Base-by-base conservation (phyloP, 2,329 filamentous ascomycete species). In the Remersonia thermophila region DNA sequence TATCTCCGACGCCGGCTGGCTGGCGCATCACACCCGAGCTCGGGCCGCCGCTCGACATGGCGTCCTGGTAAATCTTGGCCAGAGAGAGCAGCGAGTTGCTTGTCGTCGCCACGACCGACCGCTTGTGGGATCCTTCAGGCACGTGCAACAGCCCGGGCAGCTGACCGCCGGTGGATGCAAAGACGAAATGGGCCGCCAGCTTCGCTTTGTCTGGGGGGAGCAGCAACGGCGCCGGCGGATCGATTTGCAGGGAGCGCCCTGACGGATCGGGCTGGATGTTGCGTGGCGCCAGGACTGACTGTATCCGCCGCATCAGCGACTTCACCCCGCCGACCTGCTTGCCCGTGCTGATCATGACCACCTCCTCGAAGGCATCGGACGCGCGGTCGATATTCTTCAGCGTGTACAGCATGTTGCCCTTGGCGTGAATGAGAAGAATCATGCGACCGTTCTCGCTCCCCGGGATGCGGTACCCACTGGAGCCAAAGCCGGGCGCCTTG, bases 351-450 rank as follows among this genome's bases (percentile, higher is more conserved):
- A 98, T 89, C 36, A 95, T 61, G 3, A 98, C 85, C 0, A 87
- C 89, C 56, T 95, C 86, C 55, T 98, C 91, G 49, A 98, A 98
- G 3, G 91, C 85, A 48, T 77, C 74, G 1, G 89, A 86, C 29
- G 91, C 91, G 28, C 70, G 74, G 27, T 70, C 66, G 45, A 91
- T 82, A 46, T 95, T 80, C 31, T 89, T 89, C 20, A 93, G 63
- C 17, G 83, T 77, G 58, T 98, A 98, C 2, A 96, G 68, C 80
- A 96, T 93, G 44, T 96, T 96, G n/a, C 89, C 91, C 58, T 96
- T 98, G 14, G 89, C 87, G 59, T 98, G 91, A 28, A 96, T 77
- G 12, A 98, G 69, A n/a, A 86, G 83, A 30, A 98, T 70, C 51
- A 98, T 85, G 41, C 91, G 76, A 7, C 89, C 91, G 54, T 95